Evolutionary conservation across 257 asterid species (phyloP).

Genomic region (Avicennia marina): DNA sequence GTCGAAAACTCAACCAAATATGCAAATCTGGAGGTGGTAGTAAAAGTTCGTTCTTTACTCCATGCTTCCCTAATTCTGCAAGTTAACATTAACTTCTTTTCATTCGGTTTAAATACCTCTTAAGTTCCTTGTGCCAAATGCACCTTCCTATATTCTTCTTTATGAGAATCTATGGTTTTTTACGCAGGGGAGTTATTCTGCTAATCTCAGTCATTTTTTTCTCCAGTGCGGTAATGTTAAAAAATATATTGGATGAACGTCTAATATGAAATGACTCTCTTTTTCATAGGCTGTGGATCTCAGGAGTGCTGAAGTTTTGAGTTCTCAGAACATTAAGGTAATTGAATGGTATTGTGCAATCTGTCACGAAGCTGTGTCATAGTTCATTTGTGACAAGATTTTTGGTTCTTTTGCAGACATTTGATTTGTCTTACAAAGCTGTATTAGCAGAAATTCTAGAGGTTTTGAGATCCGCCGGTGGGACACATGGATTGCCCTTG

Average conservation of each 20-base stretch:
- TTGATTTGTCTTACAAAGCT: constrained; percentile 63
- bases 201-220: neutral
- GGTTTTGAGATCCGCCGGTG: constrained; percentile 58
- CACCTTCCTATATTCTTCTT: too few species aligned
- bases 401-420: constrained; percentile 35
- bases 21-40: too few species aligned
- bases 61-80: too few species aligned
- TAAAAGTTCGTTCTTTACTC: too few species aligned
- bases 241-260: neutral
- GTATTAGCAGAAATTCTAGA: constrained; percentile 68
- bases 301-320: constrained; percentile 47
- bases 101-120: too few species aligned
- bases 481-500: constrained; percentile 59
- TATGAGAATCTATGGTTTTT: too few species aligned
- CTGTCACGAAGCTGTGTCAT: neutral
- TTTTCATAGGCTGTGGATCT: constrained; percentile 78
- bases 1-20: too few species aligned
- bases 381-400: constrained; percentile 11
- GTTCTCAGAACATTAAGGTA: constrained; percentile 44
- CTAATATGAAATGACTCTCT: constrained; percentile 15
- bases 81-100: too few species aligned
- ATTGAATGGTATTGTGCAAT: constrained; percentile 2
- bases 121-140: too few species aligned
- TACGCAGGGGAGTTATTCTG: too few species aligned
- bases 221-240: neutral